Evolutionary conservation across 306 rosid genomes (phyloP).

Genomic region (Rosa lucieae): DNA sequence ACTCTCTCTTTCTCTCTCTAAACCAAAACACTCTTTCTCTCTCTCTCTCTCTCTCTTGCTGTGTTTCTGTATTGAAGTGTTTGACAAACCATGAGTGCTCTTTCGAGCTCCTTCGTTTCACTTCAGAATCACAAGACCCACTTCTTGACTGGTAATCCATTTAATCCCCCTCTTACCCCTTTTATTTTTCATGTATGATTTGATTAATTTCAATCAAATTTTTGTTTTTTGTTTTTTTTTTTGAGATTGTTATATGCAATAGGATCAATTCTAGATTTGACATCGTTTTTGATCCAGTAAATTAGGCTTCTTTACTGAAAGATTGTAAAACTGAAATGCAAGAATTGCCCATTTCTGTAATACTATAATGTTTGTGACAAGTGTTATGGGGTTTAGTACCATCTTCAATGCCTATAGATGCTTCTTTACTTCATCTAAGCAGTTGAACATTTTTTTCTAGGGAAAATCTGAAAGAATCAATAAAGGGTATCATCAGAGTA

Average conservation of each 20-base stretch:
- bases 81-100: conserved; percentile 18
- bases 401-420: not conserved
- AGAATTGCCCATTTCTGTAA: not conserved
- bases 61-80: not conserved
- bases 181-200: not conserved
- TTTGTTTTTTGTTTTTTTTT: not conserved
- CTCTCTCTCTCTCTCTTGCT: not conserved
- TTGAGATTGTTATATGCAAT: not conserved
- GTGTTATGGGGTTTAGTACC: not conserved
- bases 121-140: conserved; percentile 10
- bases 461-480: too few species aligned
- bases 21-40: not conserved
- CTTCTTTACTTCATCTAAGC: not conserved
- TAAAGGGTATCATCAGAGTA: not conserved
- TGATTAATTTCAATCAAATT: not conserved
- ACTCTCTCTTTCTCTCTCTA: not conserved
- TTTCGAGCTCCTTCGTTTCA: conserved; percentile 21
- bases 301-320: not conserved
- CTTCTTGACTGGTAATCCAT: conserved; percentile 14
- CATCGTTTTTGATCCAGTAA: not conserved
- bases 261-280: not conserved
- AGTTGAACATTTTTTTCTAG: not conserved
- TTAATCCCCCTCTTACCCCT: not conserved
- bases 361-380: not conserved
- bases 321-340: not conserved